These are phyloP conservation scores for Talaromyces sp. DNA, from an alignment of 2,329 filamentous ascomycete species.

Conservation along the genomic window DNA sequence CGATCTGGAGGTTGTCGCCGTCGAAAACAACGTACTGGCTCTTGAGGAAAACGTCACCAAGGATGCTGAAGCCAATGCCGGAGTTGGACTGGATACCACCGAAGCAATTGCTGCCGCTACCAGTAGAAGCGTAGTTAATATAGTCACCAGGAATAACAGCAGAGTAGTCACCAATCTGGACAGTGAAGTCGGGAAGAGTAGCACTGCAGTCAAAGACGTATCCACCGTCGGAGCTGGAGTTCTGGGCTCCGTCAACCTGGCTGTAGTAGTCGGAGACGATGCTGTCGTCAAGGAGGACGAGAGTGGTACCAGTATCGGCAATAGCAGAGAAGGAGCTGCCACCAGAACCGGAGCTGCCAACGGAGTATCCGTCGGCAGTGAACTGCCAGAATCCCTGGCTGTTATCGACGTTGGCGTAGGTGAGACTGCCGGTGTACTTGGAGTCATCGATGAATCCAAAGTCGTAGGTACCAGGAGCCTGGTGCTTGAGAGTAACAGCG, in stretches of 20 bases:
- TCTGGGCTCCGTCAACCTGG: slow-evolving; percentile 52
- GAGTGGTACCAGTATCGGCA: slow-evolving; percentile 69
- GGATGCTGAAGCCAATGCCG: slow-evolving; percentile 64
- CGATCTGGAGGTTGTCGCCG: slow-evolving; percentile 47
- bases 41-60: slow-evolving; percentile 80
- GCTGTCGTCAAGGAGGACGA: slow-evolving; percentile 57
- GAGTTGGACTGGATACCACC: slow-evolving; percentile 69
- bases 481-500: slow-evolving; percentile 19
- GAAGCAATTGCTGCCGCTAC: slow-evolving; percentile 56
- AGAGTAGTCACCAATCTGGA: slow-evolving; percentile 51
- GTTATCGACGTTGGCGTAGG: slow-evolving; percentile 38
- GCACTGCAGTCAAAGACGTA: slow-evolving; percentile 56
- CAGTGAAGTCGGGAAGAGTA: slow-evolving; percentile 53
- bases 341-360: slow-evolving; percentile 48
- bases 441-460: slow-evolving; percentile 21
- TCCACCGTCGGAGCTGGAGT: slow-evolving; percentile 47
- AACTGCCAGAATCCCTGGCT: slow-evolving; percentile 65
- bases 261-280: slow-evolving; percentile 62
- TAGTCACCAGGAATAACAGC: slow-evolving; percentile 54
- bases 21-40: slow-evolving; percentile 73
- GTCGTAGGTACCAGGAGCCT: slow-evolving; percentile 20
- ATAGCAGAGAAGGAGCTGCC: slow-evolving; percentile 53
- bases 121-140: slow-evolving; percentile 54
- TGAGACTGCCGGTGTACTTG: slow-evolving; percentile 18
- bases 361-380: slow-evolving; percentile 54